Conservation (phyloP, 169 alveolate genomes). For the Amoebophrya sp. region DNA sequence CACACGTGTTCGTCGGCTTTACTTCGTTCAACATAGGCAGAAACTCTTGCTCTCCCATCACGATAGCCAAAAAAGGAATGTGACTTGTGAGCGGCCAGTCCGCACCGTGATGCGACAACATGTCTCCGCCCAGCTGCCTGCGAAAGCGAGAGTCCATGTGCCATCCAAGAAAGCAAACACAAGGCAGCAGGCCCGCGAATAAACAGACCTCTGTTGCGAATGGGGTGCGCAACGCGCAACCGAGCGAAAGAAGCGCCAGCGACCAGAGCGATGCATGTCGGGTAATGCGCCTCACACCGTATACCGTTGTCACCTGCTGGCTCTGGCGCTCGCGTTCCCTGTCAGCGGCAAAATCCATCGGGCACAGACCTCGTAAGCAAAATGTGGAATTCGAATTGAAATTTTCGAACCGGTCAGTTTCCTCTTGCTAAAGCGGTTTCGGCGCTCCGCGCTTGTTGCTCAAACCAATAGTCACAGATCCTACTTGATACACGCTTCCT, state of each 20-base stretch:
- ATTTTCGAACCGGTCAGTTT: too few species aligned
- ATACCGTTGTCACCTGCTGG: not conserved
- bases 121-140: not conserved
- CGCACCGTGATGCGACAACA: not conserved
- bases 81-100: not conserved
- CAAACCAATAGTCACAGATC: too few species aligned
- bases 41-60: not conserved
- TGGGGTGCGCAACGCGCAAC: not conserved
- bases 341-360: not conserved
- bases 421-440: too few species aligned
- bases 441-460: too few species aligned
- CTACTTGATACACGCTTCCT: too few species aligned
- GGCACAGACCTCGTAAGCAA: not conserved
- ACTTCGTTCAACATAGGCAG: not conserved
- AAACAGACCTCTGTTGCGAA: not conserved
- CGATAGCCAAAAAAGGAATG: not conserved
- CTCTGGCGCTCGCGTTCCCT: too few species aligned
- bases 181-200: not conserved
- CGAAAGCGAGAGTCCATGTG: not conserved
- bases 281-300: not conserved
- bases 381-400: not conserved
- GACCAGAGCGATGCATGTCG: not conserved
- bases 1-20: not conserved
- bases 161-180: not conserved
- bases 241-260: not conserved